phyloP scores from a whole-genome alignment of 2,329 filamentous ascomycete species.

The Aspergillus caelatus region DNA sequence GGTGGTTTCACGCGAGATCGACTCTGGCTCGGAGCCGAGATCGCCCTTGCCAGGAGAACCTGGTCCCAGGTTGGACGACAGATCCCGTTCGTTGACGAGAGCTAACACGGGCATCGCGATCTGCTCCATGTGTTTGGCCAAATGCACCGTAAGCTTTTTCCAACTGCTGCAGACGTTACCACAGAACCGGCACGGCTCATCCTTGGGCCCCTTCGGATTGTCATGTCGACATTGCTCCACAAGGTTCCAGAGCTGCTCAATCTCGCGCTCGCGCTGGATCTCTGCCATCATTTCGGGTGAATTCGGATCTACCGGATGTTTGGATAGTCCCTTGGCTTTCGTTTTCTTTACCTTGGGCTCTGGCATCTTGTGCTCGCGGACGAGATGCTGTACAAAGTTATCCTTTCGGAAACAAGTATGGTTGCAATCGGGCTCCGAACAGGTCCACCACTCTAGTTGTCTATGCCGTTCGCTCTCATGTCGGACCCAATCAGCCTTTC shows the following conservation, averaged over 20 bases:
- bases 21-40: conserved; percentile 9
- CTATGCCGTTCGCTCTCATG: conserved; percentile 92
- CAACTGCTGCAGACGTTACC: conserved; percentile 77
- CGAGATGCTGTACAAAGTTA: conserved; percentile 90
- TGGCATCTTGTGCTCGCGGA: conserved; percentile 83
- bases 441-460: conserved; percentile 89
- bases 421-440: conserved; percentile 75
- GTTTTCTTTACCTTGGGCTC: conserved; percentile 78
- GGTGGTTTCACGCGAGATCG: conserved; percentile 11
- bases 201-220: conserved; percentile 65
- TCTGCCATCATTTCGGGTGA: conserved; percentile 28
- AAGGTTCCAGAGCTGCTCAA: conserved; percentile 72
- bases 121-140: conserved; percentile 93
- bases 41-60: conserved; percentile 14
- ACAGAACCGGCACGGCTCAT: conserved; percentile 87
- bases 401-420: conserved; percentile 86
- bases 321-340: conserved; percentile 59
- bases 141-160: conserved; percentile 93
- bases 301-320: conserved; percentile 48
- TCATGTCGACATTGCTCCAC: conserved; percentile 77
- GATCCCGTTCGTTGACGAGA: conserved; percentile 47
- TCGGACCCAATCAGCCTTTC: conserved; percentile 93
- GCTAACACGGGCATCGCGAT: conserved; percentile 78
- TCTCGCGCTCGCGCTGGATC: conserved; percentile 36
- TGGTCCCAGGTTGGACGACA: conserved; percentile 26